phyloP scores from a whole-genome alignment of 768 basidiomycete species.

The Boletellus emodensis region DNA sequence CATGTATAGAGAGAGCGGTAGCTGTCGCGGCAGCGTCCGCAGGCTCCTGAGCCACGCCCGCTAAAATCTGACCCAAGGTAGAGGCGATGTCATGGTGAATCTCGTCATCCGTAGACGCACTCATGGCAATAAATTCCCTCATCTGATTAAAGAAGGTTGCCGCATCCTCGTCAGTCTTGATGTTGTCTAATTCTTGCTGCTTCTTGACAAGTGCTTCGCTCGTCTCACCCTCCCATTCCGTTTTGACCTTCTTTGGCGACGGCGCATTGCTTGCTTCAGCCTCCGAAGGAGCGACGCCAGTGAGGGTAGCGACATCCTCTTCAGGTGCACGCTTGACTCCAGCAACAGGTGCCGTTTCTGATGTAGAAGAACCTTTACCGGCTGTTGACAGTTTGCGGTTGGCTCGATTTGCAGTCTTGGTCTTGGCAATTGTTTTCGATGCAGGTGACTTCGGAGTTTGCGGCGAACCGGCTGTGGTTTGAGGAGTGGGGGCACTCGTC shows the following conservation, averaged over 20 bases:
- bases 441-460: conserved; percentile 72
- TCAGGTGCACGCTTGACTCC: conserved; percentile 35
- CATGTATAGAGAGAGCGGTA: conserved; percentile 24
- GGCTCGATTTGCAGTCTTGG: conserved; percentile 33
- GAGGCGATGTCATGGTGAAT: conserved; percentile 48
- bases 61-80: conserved; percentile 60
- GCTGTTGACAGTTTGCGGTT: conserved; percentile 30
- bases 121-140: conserved; percentile 58
- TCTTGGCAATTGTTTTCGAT: conserved; percentile 46
- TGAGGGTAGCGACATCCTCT: conserved; percentile 29
- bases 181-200: conserved; percentile 37
- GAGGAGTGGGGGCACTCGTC: conserved; percentile 39
- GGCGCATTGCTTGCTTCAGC: conserved; percentile 44
- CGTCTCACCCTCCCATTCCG: conserved; percentile 63
- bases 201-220: conserved; percentile 46
- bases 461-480: conserved; percentile 49
- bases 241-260: conserved; percentile 68
- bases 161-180: conserved; percentile 68
- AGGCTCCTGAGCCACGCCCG: conserved; percentile 47
- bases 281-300: conserved; percentile 31
- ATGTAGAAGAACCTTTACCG: conserved; percentile 31
- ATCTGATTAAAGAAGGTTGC: conserved; percentile 58
- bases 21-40: conserved; percentile 30
- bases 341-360: conserved; percentile 32
- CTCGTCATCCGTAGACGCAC: conserved; percentile 38